Conservation (phyloP, 2,329 filamentous ascomycete genomes). For the Colletotrichum orchidophilum region DNA sequence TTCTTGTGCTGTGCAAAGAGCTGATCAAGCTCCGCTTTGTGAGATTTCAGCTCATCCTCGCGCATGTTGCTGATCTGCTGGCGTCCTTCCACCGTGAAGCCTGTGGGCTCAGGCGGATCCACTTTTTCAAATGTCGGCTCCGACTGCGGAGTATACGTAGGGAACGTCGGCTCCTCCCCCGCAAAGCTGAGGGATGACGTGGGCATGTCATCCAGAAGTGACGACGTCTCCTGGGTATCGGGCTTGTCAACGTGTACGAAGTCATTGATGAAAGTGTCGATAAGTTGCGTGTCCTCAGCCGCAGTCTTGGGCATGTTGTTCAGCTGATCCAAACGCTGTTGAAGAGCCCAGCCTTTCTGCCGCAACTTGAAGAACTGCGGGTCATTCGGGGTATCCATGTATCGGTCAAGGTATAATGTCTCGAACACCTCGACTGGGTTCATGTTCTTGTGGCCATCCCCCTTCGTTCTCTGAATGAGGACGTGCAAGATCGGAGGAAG, state of each 20-base stretch:
- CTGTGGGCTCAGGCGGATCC: neutral
- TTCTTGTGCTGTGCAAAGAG: slow-evolving; percentile 72
- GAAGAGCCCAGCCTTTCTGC: slow-evolving; percentile 78
- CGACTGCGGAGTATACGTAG: slow-evolving; percentile 4
- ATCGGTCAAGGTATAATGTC: slow-evolving; percentile 86
- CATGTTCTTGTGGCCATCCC: slow-evolving; percentile 78
- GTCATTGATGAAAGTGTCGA: slow-evolving; percentile 17
- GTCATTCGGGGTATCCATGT: slow-evolving; percentile 74
- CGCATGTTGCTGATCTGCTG: slow-evolving; percentile 53
- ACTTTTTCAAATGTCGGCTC: neutral
- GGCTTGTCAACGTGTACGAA: slow-evolving; percentile 17
- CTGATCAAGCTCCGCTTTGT: slow-evolving; percentile 43
- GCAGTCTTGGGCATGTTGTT: slow-evolving; percentile 4
- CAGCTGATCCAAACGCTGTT: slow-evolving; percentile 68
- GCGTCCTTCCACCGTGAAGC: neutral
- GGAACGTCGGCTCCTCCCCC: slow-evolving; percentile 16
- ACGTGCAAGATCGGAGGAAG: slow-evolving; percentile 89
- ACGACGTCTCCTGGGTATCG: neutral
- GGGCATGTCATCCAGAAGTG: slow-evolving; percentile 18
- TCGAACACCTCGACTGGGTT: slow-evolving; percentile 83
- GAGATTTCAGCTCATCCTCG: slow-evolving; percentile 49
- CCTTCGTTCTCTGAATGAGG: slow-evolving; percentile 85
- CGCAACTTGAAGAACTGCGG: slow-evolving; percentile 71
- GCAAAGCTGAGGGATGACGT: slow-evolving; percentile 24
- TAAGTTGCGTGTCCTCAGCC: slow-evolving; percentile 19